Conservation (phyloP, 2,329 filamentous ascomycete genomes). For the Tolypocladium ophioglossoides region DNA sequence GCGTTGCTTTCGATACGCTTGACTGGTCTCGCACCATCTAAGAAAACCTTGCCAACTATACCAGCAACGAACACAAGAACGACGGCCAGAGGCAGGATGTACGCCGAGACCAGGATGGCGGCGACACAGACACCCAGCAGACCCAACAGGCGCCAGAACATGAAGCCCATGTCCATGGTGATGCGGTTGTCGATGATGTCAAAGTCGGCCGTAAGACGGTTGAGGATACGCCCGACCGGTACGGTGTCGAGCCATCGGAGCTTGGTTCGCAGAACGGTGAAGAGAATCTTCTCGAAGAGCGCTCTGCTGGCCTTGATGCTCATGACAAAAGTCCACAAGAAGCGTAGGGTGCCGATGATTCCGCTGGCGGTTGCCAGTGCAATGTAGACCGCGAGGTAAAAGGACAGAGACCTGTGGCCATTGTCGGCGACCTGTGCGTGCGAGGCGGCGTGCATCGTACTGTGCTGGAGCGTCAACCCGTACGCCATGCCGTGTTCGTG, state of each 20-base stretch:
- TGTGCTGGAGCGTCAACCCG: constrained; percentile 35
- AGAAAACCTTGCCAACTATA: constrained; percentile 50
- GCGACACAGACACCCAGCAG: constrained; percentile 58
- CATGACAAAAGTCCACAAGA: constrained; percentile 51
- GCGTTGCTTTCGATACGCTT: constrained; percentile 69
- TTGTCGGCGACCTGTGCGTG: constrained; percentile 15
- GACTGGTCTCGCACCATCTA: constrained; percentile 61
- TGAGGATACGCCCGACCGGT: constrained; percentile 64
- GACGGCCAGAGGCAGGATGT: constrained; percentile 52
- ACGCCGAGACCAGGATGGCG: constrained; percentile 55
- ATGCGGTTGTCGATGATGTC: constrained; percentile 60
- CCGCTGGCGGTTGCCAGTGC: constrained; percentile 46
- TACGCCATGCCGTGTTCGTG: constrained; percentile 29
- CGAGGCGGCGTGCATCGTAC: constrained; percentile 27
- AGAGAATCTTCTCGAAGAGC: constrained; percentile 58
- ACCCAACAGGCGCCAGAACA: constrained; percentile 48
- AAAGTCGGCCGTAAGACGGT: constrained; percentile 71
- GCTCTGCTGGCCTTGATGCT: constrained; percentile 58
- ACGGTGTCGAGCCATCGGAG: constrained; percentile 75
- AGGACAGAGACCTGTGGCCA: constrained; percentile 33
- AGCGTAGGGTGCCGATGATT: constrained; percentile 50
- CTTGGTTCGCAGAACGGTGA: constrained; percentile 58
- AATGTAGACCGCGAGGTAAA: constrained; percentile 61
- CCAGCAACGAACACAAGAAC: constrained; percentile 47
- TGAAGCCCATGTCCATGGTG: constrained; percentile 51